A percentile compares a stretch with the other conserved stretches of the same genome.
Conservation (phyloP, 176 grass and related monocot genomes). For the Ananas comosus region DNA sequence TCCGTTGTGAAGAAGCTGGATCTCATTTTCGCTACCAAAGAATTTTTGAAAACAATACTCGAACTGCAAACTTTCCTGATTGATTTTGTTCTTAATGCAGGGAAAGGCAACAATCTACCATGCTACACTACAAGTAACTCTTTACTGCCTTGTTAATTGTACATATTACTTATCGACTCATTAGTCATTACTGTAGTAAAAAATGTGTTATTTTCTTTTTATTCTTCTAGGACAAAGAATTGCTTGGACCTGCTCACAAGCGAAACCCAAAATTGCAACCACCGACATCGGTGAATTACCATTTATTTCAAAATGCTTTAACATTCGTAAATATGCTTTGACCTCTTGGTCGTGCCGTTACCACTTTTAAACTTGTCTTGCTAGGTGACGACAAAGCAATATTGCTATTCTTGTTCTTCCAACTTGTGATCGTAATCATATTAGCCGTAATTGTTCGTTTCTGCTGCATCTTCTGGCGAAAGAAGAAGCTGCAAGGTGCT, state of each 20-base stretch:
- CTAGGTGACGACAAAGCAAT: constrained; percentile 32
- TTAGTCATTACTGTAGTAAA: background rate
- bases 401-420: constrained; percentile 40
- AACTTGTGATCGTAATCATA: constrained; percentile 36
- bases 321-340: background rate
- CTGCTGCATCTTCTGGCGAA: constrained; percentile 74
- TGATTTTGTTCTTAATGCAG: constrained; percentile 20
- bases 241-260: constrained; percentile 42
- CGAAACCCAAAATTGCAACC: constrained; percentile 29
- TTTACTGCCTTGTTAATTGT: constrained; percentile 2
- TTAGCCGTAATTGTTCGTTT: constrained; percentile 33
- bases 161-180: background rate
- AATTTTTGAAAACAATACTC: too few species aligned
- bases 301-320: background rate
- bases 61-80: too few species aligned
- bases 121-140: constrained; percentile 48
- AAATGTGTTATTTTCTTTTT: constrained; percentile 4
- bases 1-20: too few species aligned
- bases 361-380: background rate
- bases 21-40: too few species aligned
- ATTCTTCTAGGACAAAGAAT: constrained; percentile 46
- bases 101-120: constrained; percentile 36
- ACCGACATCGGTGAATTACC: constrained; percentile 33
- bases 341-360: constrained; percentile 9
- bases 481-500: constrained; percentile 58